Percentiles rank a stretch among this genome's conserved stretches.
phyloP scores from a whole-genome alignment of 805 yeast species.

The Martiniozyma abietophila region DNA sequence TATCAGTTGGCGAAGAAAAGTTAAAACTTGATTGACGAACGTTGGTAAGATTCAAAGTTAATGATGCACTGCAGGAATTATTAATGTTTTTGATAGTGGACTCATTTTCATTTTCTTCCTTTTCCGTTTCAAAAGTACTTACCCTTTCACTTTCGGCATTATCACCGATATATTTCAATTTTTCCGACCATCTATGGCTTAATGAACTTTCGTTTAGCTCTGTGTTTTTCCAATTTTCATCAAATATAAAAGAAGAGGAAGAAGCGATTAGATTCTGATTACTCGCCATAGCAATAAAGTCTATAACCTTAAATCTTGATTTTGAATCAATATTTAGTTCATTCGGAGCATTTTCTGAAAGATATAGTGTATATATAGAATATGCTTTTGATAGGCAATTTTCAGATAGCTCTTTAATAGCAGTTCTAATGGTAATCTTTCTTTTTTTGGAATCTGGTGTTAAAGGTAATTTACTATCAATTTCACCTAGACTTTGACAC shows the following conservation, averaged over 20 bases:
- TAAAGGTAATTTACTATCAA: slow-evolving; percentile 6
- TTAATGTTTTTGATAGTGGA: no score
- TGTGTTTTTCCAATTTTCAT: neutral
- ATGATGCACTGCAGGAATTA: neutral
- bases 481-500: neutral
- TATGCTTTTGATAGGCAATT: slow-evolving; percentile 55
- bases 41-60: slow-evolving; percentile 7
- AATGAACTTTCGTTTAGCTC: no score
- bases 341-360: slow-evolving; percentile 57
- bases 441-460: slow-evolving; percentile 16
- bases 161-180: no score
- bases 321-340: slow-evolving; percentile 55
- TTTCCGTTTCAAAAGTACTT: neutral
- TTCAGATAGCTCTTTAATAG: slow-evolving; percentile 35
- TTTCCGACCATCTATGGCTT: no score
- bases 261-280: neutral
- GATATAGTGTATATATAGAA: slow-evolving; percentile 54
- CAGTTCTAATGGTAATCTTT: slow-evolving; percentile 27
- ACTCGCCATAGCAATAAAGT: slow-evolving; percentile 3
- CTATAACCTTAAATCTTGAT: slow-evolving; percentile 12
- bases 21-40: slow-evolving; percentile 24
- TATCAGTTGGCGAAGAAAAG: slow-evolving; percentile 26
- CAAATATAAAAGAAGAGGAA: neutral
- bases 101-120: neutral
- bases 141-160: no score